Evolutionary conservation across 148 eudicot genomes (phyloP).

Genomic region (Cornus suecica): DNA sequence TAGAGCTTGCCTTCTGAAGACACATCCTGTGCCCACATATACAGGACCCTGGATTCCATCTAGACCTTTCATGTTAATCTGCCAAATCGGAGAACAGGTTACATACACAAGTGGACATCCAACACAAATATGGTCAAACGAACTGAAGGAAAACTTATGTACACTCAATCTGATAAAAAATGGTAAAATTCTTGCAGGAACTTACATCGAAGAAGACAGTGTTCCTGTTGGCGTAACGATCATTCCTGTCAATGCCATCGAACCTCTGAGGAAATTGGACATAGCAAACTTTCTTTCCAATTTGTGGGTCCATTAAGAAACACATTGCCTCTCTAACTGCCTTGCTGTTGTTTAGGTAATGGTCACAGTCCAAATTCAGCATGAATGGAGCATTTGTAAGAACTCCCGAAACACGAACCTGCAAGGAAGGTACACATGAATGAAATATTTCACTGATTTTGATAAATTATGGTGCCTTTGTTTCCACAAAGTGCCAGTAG

Average conservation of each 20-base stretch:
- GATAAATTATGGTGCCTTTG: not conserved
- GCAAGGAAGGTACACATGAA: constrained; percentile 18
- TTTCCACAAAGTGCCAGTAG: not conserved
- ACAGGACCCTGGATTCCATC: constrained; percentile 98
- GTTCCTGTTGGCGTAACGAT: constrained; percentile 95
- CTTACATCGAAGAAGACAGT: constrained; percentile 98
- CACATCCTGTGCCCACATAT: constrained; percentile 98
- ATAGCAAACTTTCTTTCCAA: constrained; percentile 89
- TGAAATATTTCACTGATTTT: constrained; percentile 4
- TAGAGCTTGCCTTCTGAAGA: constrained; percentile 92
- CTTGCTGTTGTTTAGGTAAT: constrained; percentile 94
- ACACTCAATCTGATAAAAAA: constrained; percentile 6
- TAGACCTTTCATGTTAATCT: constrained; percentile 99
- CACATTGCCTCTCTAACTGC: constrained; percentile 96
- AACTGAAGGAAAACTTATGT: not conserved
- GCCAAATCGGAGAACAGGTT: constrained; percentile 13
- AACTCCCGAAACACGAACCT: constrained; percentile 95
- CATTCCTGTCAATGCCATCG: constrained; percentile 88
- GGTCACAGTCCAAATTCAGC: constrained; percentile 99
- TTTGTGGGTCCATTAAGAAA: constrained; percentile 94
- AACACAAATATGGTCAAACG: not conserved
- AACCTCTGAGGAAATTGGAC: constrained; percentile 97
- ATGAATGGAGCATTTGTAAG: constrained; percentile 99
- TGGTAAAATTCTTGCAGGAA: constrained; percentile 19
- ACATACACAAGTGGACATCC: not conserved